Evolutionary conservation across 1,139 yeast species (phyloP).

Genomic region (Tardiomyces blankii): DNA sequence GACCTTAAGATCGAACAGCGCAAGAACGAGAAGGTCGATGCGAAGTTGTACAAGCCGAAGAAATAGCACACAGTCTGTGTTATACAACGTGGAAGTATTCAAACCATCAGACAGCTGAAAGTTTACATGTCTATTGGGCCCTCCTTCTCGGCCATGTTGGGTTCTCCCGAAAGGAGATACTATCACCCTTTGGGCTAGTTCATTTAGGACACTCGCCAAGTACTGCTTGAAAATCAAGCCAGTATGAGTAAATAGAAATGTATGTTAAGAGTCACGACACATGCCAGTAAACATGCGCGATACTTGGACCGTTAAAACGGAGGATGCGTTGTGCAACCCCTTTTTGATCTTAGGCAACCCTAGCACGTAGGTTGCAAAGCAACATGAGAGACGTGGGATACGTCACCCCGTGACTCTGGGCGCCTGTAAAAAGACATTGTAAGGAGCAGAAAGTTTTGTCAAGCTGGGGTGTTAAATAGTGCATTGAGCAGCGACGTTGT

Average conservation of each 20-base stretch:
- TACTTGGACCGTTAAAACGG: conserved; percentile 1
- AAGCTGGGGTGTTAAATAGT: neutral
- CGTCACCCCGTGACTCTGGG: conserved; percentile 19
- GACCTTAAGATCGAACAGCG: conserved; percentile 49
- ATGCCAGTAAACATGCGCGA: neutral
- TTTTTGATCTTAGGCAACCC: conserved; percentile 17
- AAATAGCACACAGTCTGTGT: neutral
- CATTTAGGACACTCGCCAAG: too few relatives aligned
- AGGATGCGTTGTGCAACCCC: neutral
- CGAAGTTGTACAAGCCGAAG: conserved; percentile 9
- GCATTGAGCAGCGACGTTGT: neutral
- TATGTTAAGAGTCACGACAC: neutral
- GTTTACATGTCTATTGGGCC: too few relatives aligned
- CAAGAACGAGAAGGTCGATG: conserved; percentile 16
- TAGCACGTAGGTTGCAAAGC: conserved; percentile 12
- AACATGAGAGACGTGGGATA: conserved; percentile 3
- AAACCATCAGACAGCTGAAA: too few relatives aligned
- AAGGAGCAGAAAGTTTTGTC: neutral
- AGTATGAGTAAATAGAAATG: neutral
- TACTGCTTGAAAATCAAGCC: too few relatives aligned
- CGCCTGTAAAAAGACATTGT: conserved; percentile 15
- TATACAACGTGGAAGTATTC: too few relatives aligned
- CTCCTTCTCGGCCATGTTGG: too few relatives aligned
- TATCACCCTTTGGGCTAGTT: too few relatives aligned
- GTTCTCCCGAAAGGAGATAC: too few relatives aligned